phyloP scores from a whole-genome alignment of 2,329 filamentous ascomycete species.

The Aureobasidium subglaciale region DNA sequence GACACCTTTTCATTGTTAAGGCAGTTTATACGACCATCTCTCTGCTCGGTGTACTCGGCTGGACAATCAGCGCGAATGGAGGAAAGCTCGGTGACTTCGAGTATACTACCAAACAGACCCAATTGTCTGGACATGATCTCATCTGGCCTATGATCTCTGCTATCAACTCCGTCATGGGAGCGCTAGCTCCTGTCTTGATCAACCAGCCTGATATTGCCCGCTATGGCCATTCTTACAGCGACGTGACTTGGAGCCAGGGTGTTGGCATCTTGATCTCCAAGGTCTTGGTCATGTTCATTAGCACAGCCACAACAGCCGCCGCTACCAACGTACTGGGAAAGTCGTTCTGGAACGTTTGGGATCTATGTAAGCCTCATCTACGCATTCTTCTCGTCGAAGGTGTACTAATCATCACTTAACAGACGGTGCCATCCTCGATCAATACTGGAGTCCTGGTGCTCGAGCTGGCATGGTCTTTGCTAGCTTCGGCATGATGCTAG shows the following conservation, averaged over 20 bases:
- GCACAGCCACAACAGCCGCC: constrained; percentile 1
- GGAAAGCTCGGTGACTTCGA: not conserved
- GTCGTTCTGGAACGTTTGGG: not conserved
- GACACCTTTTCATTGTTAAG: not conserved
- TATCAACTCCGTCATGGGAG: constrained; percentile 6
- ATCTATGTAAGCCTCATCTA: not conserved
- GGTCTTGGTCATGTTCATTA: constrained; percentile 1
- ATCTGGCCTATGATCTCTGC: constrained; percentile 10
- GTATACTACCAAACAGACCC: not conserved
- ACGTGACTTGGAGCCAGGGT: constrained; percentile 4
- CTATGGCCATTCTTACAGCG: not conserved
- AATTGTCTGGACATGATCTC: not conserved
- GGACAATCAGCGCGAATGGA: not conserved
- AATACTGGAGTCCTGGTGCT: constrained; percentile 1
- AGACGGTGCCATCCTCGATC: constrained; percentile 2
- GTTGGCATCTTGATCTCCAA: not conserved
- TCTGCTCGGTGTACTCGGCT: constrained; percentile 5
- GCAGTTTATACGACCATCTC: not conserved
- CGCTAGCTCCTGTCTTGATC: constrained; percentile 1
- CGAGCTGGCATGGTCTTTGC: not conserved
- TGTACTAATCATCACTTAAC: not conserved
- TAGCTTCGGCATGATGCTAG: constrained; percentile 2
- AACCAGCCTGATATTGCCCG: constrained; percentile 4
- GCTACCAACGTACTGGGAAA: not conserved
- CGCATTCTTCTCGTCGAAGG: too few relatives aligned